A percentile compares a stretch with the other conserved stretches of the same genome.
Conservation (phyloP, 441 rosid genomes). For the Theobroma grandiflorum region DNA sequence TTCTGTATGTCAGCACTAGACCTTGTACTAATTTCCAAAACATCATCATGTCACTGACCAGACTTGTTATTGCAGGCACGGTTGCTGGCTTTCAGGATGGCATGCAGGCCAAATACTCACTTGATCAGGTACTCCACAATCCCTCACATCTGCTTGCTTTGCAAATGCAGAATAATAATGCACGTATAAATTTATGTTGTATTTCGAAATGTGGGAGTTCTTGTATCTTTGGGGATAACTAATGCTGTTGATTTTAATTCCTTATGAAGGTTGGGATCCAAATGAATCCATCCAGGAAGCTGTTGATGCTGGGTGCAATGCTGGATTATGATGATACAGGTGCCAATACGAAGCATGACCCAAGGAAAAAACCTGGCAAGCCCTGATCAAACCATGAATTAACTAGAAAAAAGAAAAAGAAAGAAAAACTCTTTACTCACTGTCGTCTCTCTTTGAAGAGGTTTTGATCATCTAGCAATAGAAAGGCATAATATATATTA, state of each 20-base stretch:
- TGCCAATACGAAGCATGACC: constrained; percentile 74
- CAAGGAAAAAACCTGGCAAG: constrained; percentile 56
- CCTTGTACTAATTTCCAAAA: not conserved
- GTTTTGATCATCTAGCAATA: constrained; percentile 23
- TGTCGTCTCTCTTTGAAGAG: constrained; percentile 18
- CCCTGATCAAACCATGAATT: not conserved
- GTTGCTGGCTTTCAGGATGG: constrained; percentile 36
- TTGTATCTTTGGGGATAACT: not conserved
- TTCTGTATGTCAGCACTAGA: not conserved
- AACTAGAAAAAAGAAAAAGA: not conserved
- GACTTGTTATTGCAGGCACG: constrained; percentile 28
- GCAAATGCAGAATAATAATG: constrained; percentile 10
- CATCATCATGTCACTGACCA: not conserved
- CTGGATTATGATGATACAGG: constrained; percentile 78
- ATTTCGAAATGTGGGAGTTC: not conserved
- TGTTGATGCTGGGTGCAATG: constrained; percentile 48
- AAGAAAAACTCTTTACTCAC: not conserved
- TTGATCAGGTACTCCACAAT: constrained; percentile 38
- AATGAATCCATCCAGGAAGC: constrained; percentile 52
- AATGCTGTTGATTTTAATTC: not conserved
- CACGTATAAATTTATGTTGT: not conserved
- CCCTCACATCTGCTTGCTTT: not conserved
- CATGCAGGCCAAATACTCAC: constrained; percentile 28
- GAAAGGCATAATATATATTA: not conserved
- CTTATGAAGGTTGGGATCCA: constrained; percentile 36